Evolutionary conservation across 2,329 filamentous ascomycete species (phyloP).

Genomic region (Phyllosticta citribraziliensis): DNA sequence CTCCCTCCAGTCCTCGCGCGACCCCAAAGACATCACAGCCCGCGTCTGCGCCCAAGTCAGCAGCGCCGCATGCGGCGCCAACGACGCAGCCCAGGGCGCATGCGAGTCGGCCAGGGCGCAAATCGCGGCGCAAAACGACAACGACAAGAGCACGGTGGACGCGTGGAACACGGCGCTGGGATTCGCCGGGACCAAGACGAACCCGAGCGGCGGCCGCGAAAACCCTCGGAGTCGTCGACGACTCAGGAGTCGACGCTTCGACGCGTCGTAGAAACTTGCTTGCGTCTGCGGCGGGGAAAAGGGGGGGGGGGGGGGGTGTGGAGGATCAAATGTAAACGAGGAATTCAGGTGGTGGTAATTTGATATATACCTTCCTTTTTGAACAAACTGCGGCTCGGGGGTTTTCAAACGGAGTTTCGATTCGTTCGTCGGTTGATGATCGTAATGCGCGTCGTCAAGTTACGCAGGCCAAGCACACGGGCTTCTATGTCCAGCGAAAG

Average conservation of each 20-base stretch:
- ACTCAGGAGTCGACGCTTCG: not conserved
- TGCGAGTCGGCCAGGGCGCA: conserved; percentile 45
- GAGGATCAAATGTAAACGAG: not conserved
- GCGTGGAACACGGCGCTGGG: conserved; percentile 32
- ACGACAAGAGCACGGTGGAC: conserved; percentile 32
- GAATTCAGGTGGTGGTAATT: not conserved
- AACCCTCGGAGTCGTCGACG: not conserved
- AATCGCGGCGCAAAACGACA: conserved; percentile 36
- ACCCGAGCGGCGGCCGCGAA: not conserved
- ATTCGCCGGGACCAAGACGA: conserved; percentile 19
- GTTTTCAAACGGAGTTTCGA: not conserved
- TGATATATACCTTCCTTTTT: not conserved
- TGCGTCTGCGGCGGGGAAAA: not conserved
- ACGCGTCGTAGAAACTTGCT: no score
- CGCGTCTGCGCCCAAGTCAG: conserved; percentile 59
- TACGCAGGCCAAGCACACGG: not conserved
- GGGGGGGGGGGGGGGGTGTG: not conserved
- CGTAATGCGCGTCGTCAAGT: not conserved
- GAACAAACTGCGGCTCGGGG: not conserved
- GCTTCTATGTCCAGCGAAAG: not conserved
- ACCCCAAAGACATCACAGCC: conserved; percentile 66
- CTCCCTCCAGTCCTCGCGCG: conserved; percentile 38
- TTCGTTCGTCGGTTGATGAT: not conserved
- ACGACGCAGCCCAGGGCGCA: conserved; percentile 46
- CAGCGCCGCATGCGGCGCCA: conserved; percentile 53